Evolutionary conservation across 2,329 filamentous ascomycete genomes (phyloP).

Genomic region (Parafenestella ontariensis): DNA sequence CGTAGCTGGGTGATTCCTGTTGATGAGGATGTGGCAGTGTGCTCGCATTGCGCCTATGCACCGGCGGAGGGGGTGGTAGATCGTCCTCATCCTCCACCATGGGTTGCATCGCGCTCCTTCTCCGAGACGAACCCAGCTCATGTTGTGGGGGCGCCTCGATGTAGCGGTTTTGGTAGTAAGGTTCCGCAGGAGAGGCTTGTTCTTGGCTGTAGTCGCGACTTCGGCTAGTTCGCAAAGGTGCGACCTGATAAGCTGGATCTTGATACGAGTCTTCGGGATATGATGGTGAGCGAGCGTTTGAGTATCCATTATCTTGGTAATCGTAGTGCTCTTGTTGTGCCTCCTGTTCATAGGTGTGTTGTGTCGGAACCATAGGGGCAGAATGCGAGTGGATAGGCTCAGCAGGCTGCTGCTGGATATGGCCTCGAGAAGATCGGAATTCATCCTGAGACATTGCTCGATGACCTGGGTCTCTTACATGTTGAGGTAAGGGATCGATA

Average conservation of each 20-base stretch:
- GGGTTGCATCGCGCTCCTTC: constrained; percentile 62
- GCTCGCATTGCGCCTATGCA: constrained; percentile 46
- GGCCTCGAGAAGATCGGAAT: constrained; percentile 29
- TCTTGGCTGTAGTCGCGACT: constrained; percentile 33
- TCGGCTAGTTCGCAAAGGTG: constrained; percentile 41
- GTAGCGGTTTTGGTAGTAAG: constrained; percentile 44
- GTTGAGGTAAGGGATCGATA: constrained; percentile 35
- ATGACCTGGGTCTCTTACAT: constrained; percentile 21
- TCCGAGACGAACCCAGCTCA: constrained; percentile 55
- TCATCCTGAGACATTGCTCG: constrained; percentile 41
- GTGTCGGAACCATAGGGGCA: constrained; percentile 51
- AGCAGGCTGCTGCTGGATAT: constrained; percentile 30
- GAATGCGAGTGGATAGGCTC: constrained; percentile 54
- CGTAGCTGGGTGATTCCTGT: constrained; percentile 30
- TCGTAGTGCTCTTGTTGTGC: constrained; percentile 26
- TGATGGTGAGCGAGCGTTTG: constrained; percentile 14
- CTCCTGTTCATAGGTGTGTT: constrained; percentile 34
- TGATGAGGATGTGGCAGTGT: constrained; percentile 37
- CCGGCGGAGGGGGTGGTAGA: constrained; percentile 49
- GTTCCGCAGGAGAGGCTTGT: constrained; percentile 36
- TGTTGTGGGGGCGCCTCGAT: constrained; percentile 28
- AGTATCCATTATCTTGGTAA: constrained; percentile 15
- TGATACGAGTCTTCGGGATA: constrained; percentile 33
- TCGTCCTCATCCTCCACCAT: constrained; percentile 70
- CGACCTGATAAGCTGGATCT: constrained; percentile 43